Percentiles rank a stretch among this genome's conserved stretches.
These are phyloP conservation scores for Quercus suber DNA, from an alignment of 306 rosid species.

Conservation along the genomic window DNA sequence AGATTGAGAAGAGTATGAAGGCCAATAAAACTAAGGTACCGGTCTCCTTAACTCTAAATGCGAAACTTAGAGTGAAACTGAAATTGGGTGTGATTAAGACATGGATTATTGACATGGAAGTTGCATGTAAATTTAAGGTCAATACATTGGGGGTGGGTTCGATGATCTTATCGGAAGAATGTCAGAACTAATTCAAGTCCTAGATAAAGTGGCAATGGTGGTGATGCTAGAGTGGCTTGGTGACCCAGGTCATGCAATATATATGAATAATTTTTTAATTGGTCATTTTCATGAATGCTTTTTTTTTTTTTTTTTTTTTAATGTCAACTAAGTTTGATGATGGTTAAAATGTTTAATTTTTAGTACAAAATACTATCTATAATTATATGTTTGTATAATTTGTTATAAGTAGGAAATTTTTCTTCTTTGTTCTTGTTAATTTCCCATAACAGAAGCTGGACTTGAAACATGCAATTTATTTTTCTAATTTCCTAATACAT, in stretches of 20 bases:
- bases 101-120: conserved; percentile 29
- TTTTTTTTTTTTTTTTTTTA: too few relatives aligned
- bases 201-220: background rate
- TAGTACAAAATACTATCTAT: background rate
- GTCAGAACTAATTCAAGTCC: conserved; percentile 18
- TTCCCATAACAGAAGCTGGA: background rate
- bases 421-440: background rate
- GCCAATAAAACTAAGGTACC: background rate
- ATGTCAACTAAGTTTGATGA: background rate
- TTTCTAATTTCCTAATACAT: background rate
- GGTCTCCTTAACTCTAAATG: conserved; percentile 15
- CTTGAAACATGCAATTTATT: background rate
- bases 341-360: background rate
- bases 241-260: background rate
- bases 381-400: background rate
- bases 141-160: conserved; percentile 2
- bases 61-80: conserved; percentile 29
- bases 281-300: background rate
- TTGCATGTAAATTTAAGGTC: conserved; percentile 39
- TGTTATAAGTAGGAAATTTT: background rate
- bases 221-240: background rate
- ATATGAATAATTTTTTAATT: background rate
- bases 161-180: conserved; percentile 24
- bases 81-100: background rate
- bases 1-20: conserved; percentile 10